Conservation (phyloP, 1,284 basidiomycete genomes). For the Cryptococcus floricola region DNA sequence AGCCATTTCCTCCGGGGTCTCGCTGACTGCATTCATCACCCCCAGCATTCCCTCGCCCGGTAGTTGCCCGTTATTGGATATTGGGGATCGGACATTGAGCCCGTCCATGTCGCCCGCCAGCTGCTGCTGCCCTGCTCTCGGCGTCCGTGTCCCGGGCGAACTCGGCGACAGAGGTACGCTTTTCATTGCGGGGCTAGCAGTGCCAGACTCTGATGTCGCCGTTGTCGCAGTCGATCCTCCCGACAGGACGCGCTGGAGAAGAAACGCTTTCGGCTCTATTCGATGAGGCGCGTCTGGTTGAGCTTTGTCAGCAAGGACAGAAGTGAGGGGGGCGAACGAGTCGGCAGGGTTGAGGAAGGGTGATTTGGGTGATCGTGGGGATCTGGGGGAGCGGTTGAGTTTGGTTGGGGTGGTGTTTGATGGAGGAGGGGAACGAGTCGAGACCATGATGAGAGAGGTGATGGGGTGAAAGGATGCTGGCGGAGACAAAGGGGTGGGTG, state of each 20-base stretch:
- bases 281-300: neutral
- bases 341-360: slow-evolving; percentile 3
- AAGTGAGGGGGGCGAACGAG: slow-evolving; percentile 10
- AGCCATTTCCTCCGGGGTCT: neutral
- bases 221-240: slow-evolving; percentile 18
- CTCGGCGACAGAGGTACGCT: slow-evolving; percentile 21
- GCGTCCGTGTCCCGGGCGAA: slow-evolving; percentile 27
- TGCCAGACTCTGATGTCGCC: slow-evolving; percentile 1
- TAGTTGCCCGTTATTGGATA: neutral
- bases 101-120: slow-evolving; percentile 20
- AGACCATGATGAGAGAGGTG: slow-evolving; percentile 7
- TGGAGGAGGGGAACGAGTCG: slow-evolving; percentile 7
- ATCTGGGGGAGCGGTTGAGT: neutral
- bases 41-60: neutral
- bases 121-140: slow-evolving; percentile 18
- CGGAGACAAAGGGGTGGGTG: too few species aligned
- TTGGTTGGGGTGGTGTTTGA: neutral
- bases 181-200: slow-evolving; percentile 10
- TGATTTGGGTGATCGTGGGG: slow-evolving; percentile 9
- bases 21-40: neutral
- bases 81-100: slow-evolving; percentile 22
- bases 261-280: neutral
- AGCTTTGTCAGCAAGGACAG: slow-evolving; percentile 9
- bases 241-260: slow-evolving; percentile 24
- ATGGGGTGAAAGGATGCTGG: too few species aligned